phyloP scores from a whole-genome alignment of 129 eudicot genomes.

The Dittrichia graveolens region DNA sequence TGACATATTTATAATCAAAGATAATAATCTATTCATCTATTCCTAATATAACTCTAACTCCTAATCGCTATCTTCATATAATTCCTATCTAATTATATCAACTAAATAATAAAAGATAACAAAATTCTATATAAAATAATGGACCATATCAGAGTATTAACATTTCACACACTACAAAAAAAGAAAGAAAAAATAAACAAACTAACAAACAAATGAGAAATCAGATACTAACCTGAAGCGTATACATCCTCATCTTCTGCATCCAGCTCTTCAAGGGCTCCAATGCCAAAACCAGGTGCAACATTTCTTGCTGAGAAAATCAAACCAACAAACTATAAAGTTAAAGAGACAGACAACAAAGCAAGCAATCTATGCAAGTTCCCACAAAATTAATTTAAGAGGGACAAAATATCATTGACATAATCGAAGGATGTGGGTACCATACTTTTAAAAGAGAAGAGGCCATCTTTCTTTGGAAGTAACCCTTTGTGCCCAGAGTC shows the following conservation, averaged over 20 bases:
- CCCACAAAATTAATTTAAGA: not conserved
- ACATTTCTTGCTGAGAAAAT: constrained; percentile 70
- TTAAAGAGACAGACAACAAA: constrained; percentile 14
- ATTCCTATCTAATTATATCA: too few species aligned
- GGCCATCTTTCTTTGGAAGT: constrained; percentile 51
- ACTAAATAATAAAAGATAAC: too few species aligned
- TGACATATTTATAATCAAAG: too few species aligned
- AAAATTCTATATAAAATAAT: too few species aligned
- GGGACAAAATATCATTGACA: not conserved
- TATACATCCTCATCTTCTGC: constrained; percentile 95
- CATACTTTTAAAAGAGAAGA: constrained; percentile 59
- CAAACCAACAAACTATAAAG: constrained; percentile 28
- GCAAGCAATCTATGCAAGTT: constrained; percentile 20
- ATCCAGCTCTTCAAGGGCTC: constrained; percentile 97
- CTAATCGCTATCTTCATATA: too few species aligned
- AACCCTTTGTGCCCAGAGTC: constrained; percentile 46
- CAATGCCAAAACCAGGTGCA: constrained; percentile 98
- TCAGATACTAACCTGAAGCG: constrained; percentile 52
- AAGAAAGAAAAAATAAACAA: not conserved
- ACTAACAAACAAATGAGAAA: not conserved
- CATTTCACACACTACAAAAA: not conserved
- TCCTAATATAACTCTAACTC: too few species aligned
- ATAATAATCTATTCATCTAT: too few species aligned
- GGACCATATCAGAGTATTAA: too few species aligned
- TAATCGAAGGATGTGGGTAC: constrained; percentile 9